Conservation (phyloP, 2,329 filamentous ascomycete species). For the Madurella fahalii region DNA sequence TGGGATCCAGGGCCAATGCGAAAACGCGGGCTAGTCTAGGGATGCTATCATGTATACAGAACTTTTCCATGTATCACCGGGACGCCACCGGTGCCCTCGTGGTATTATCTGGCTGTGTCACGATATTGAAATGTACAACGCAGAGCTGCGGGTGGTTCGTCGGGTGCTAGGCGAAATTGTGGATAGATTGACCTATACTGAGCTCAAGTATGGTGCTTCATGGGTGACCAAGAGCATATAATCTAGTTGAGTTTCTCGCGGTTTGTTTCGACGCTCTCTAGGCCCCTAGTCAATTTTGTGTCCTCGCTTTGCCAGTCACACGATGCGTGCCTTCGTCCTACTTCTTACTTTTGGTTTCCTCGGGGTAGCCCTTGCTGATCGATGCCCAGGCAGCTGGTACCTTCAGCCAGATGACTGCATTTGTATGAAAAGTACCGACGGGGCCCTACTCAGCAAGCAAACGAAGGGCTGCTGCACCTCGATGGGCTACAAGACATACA, state of each 20-base stretch:
- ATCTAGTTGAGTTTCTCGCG: not conserved
- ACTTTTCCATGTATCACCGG: too few species aligned
- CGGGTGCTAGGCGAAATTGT: constrained; percentile 2
- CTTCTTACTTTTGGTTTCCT: constrained; percentile 13
- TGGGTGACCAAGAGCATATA: not conserved
- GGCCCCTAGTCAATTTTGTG: not conserved
- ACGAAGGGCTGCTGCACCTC: constrained; percentile 18
- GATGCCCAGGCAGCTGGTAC: constrained; percentile 22
- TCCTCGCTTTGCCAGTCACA: not conserved
- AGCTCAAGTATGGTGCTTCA: too few species aligned
- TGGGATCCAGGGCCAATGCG: too few species aligned
- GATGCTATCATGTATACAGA: too few species aligned
- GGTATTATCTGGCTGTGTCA: not conserved
- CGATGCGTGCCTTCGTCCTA: constrained; percentile 8
- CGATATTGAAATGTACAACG: not conserved
- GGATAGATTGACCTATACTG: constrained; percentile 7
- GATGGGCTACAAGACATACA: constrained; percentile 20
- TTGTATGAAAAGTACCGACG: constrained; percentile 25
- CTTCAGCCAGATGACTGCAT: constrained; percentile 26
- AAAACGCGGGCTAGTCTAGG: too few species aligned
- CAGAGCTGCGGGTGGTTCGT: not conserved
- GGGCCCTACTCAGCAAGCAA: constrained; percentile 19
- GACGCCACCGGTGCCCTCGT: not conserved
- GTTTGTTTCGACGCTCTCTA: not conserved
- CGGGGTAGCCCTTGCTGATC: constrained; percentile 14